These are phyloP conservation scores for Astrothelium subdiscretum DNA, from an alignment of 495 filamentous ascomycete genomes.

Conservation along the genomic window DNA sequence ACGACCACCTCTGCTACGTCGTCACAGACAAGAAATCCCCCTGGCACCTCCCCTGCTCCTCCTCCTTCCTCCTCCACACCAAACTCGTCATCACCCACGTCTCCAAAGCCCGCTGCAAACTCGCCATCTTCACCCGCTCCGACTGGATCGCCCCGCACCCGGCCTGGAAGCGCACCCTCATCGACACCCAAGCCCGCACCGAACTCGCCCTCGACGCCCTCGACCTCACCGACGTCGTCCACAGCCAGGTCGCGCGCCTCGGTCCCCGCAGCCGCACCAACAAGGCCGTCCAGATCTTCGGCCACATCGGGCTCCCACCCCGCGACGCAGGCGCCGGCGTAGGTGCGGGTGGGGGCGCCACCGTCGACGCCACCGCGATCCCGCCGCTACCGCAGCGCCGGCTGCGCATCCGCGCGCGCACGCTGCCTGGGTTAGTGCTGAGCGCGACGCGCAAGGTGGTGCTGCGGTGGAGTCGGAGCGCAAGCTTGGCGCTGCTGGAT, in stretches of 20 bases:
- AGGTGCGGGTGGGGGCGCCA: background rate
- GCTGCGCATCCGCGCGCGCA: conserved; percentile 54
- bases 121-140: conserved; percentile 76
- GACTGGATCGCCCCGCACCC: conserved; percentile 52
- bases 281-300: conserved; percentile 84
- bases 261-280: conserved; percentile 75
- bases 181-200: conserved; percentile 67
- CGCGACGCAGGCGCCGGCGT: no score
- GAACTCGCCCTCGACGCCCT: conserved; percentile 74
- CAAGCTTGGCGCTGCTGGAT: conserved; percentile 57
- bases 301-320: conserved; percentile 56
- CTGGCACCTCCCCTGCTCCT: conserved; percentile 76
- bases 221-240: conserved; percentile 73
- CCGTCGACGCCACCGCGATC: conserved; percentile 29
- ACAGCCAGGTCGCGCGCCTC: conserved; percentile 75
- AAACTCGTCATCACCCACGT: conserved; percentile 92
- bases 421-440: conserved; percentile 54
- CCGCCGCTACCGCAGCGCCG: conserved; percentile 31
- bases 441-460: conserved; percentile 69
- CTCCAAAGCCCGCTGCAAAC: conserved; percentile 81
- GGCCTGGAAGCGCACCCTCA: conserved; percentile 32
- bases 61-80: conserved; percentile 70
- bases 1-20: conserved; percentile 93
- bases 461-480: conserved; percentile 53
- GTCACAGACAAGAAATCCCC: conserved; percentile 78